Evolutionary conservation across 2,329 filamentous ascomycete species (phyloP).

Genomic region (Dryadomyces quercivorus): DNA sequence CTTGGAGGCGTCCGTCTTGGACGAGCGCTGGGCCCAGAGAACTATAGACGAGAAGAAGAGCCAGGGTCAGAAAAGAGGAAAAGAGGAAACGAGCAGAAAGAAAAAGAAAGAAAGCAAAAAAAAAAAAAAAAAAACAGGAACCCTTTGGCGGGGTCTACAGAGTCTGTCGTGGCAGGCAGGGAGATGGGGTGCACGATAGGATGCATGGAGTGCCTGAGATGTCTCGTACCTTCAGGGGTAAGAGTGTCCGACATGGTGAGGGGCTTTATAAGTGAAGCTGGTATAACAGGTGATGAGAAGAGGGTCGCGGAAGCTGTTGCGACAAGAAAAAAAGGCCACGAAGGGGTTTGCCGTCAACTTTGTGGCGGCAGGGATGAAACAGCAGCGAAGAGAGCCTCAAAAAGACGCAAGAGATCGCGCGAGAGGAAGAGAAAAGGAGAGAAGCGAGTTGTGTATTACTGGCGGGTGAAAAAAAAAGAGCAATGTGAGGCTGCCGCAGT

Average conservation of each 20-base stretch:
- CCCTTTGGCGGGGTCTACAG: neutral
- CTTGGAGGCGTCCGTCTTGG: constrained; percentile 62
- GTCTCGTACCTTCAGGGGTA: neutral
- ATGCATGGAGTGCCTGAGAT: neutral
- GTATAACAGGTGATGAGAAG: neutral
- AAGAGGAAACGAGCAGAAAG: no score
- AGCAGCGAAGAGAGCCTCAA: neutral
- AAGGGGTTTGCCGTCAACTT: neutral
- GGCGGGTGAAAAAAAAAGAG: neutral
- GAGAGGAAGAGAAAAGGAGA: neutral
- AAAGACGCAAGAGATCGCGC: neutral
- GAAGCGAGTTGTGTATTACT: neutral
- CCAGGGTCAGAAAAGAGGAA: neutral
- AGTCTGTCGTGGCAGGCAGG: neutral
- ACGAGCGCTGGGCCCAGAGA: constrained; percentile 96
- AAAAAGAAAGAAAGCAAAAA: neutral
- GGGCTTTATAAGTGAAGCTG: neutral
- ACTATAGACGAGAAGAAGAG: constrained; percentile 38
- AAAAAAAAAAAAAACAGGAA: neutral
- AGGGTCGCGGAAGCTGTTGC: neutral
- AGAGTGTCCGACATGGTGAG: neutral
- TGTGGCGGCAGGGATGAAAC: neutral
- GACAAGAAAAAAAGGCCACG: neutral
- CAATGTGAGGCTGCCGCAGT: constrained; percentile 6
- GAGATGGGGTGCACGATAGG: neutral